phyloP scores from a whole-genome alignment of 164 flowering plant species.

The Magnolia changhungtana region DNA sequence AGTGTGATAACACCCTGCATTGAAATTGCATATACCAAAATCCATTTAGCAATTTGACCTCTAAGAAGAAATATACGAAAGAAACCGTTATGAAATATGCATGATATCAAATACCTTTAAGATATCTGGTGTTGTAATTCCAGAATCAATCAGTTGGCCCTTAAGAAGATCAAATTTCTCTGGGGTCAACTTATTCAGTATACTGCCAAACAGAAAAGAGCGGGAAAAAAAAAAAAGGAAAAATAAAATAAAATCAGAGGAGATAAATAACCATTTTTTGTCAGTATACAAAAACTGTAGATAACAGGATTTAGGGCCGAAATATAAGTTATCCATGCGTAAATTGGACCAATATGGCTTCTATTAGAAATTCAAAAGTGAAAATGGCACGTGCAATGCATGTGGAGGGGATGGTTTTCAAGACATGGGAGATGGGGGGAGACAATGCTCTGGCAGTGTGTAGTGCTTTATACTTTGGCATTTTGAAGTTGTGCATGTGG shows the following conservation, averaged over 20 bases:
- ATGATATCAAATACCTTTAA: constrained; percentile 51
- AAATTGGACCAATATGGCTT: neutral
- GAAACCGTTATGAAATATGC: neutral
- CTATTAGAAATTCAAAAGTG: too few relatives aligned
- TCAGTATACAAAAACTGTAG: too few relatives aligned
- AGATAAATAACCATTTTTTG: neutral
- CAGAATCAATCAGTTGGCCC: constrained; percentile 90
- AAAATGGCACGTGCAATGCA: too few relatives aligned
- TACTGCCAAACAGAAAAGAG: constrained; percentile 41
- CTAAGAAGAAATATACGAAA: neutral
- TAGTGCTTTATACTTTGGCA: too few relatives aligned
- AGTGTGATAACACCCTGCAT: constrained; percentile 79
- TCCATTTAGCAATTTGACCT: neutral
- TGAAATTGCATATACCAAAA: neutral
- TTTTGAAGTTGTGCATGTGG: too few relatives aligned
- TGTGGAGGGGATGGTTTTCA: too few relatives aligned
- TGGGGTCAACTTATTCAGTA: constrained; percentile 96
- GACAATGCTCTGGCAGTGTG: too few relatives aligned
- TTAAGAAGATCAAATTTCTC: constrained; percentile 95
- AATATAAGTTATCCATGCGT: neutral
- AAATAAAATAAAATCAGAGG: neutral
- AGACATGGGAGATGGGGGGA: too few relatives aligned
- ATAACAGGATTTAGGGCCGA: too few relatives aligned
- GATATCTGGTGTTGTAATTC: constrained; percentile 88
- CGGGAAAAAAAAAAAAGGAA: neutral